These are phyloP conservation scores for Starmerella vitae DNA, from an alignment of 805 yeast genomes.

Conservation along the genomic window DNA sequence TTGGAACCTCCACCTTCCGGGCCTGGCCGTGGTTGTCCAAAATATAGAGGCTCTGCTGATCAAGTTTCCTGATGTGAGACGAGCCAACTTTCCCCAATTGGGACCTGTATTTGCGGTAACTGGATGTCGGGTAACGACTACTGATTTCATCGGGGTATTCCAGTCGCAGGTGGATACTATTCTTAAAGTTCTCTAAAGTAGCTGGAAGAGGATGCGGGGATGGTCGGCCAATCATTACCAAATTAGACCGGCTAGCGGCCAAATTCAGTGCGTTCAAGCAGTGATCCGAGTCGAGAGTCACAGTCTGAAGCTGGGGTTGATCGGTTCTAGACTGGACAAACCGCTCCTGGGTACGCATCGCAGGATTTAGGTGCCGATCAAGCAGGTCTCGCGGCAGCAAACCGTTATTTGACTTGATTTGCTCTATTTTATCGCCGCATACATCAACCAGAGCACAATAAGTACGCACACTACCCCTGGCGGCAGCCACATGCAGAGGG, in stretches of 20 bases:
- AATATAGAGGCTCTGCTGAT: too few relatives aligned
- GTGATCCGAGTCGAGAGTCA: slow-evolving; percentile 7
- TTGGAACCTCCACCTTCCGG: too few relatives aligned
- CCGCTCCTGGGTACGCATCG: neutral
- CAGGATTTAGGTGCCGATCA: neutral
- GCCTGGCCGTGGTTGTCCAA: too few relatives aligned
- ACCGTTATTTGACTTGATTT: neutral
- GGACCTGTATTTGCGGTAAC: too few relatives aligned
- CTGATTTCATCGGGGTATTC: neutral
- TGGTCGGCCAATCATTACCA: slow-evolving; percentile 6
- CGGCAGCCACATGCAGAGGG: slow-evolving; percentile 22
- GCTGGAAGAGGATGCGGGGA: neutral
- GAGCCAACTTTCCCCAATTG: too few relatives aligned
- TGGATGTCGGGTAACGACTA: neutral
- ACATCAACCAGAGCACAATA: slow-evolving; percentile 15
- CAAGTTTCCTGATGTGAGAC: too few relatives aligned
- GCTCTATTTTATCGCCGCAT: slow-evolving; percentile 13
- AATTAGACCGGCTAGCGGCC: slow-evolving; percentile 8
- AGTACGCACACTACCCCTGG: slow-evolving; percentile 16
- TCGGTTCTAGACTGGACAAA: slow-evolving; percentile 8
- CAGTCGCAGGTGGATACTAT: neutral
- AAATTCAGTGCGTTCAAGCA: slow-evolving; percentile 10
- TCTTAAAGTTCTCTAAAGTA: neutral
- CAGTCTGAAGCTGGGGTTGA: slow-evolving; percentile 1
- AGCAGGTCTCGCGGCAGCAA: slow-evolving; percentile 12